These are phyloP conservation scores for Penicillium silybi DNA, from an alignment of 495 filamentous ascomycete genomes.

Conservation along the genomic window DNA sequence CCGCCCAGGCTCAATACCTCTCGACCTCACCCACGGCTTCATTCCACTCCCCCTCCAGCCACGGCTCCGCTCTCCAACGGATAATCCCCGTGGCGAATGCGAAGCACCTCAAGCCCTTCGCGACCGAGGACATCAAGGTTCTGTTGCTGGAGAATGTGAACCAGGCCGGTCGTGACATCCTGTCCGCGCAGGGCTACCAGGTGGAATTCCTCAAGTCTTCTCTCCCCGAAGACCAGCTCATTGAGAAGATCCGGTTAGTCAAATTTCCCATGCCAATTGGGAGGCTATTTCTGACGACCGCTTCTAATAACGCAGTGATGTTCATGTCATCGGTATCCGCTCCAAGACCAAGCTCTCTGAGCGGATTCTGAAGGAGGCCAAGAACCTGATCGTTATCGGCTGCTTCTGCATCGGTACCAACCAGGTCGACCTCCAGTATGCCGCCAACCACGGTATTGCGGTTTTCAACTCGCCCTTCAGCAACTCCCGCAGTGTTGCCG, in stretches of 20 bases:
- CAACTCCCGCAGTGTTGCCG: slow-evolving; percentile 95
- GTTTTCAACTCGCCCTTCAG: slow-evolving; percentile 99
- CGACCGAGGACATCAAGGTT: slow-evolving; percentile 92
- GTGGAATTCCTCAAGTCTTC: slow-evolving; percentile 89
- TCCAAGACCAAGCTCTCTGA: slow-evolving; percentile 95
- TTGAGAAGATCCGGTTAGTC: slow-evolving; percentile 86
- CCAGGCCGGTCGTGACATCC: slow-evolving; percentile 76
- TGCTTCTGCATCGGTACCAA: slow-evolving; percentile 99
- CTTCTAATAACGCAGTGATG: slow-evolving; percentile 55
- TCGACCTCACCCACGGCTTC: slow-evolving; percentile 62
- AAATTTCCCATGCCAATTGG: not conserved
- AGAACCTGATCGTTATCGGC: slow-evolving; percentile 91
- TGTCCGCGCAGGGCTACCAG: slow-evolving; percentile 86
- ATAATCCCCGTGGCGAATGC: slow-evolving; percentile 38
- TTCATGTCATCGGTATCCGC: slow-evolving; percentile 96
- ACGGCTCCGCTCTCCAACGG: slow-evolving; percentile 30
- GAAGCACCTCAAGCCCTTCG: slow-evolving; percentile 93
- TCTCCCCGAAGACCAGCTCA: slow-evolving; percentile 86
- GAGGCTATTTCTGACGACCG: not conserved
- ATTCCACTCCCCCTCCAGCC: slow-evolving; percentile 61
- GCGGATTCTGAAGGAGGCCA: slow-evolving; percentile 80
- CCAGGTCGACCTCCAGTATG: slow-evolving; percentile 92
- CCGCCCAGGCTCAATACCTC: slow-evolving; percentile 46
- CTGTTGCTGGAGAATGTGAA: slow-evolving; percentile 96
- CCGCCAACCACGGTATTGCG: slow-evolving; percentile 85